Evolutionary conservation across 179 eudicot genomes (phyloP), one percentile per base, ranked within the genome.

Genomic region (Beta lomatogona): DNA sequence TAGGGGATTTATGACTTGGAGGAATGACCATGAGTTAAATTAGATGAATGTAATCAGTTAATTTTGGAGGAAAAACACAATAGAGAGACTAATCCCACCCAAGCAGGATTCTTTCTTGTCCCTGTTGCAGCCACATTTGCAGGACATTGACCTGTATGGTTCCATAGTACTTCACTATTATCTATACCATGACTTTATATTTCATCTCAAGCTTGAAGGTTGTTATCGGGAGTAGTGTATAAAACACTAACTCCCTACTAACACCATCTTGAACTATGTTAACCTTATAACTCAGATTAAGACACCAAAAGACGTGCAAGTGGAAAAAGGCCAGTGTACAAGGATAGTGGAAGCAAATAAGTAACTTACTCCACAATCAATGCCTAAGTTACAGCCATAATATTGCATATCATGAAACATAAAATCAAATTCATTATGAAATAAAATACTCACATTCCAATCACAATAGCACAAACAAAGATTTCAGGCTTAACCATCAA

Each of bases 401-500:
- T 46, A 6, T 14, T 28, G 31, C n/a, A 13, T 16, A 72, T 1
- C 2, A 21, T 22, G 44, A 45, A 70, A 70, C 14, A 70, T 46
- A 58, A 7, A 50, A 22, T 14, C 58, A 72, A 72, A 36, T 18
- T 10, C 15, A 48, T 1, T 3, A 54, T 16, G 22, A 77, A 31
- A 55, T 21, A 2, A 11, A 75, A 71, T 64, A 90, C 98, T 84
- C 88, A 94, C 97, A 85, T 88, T 91, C 97, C 98, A 92, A 93
- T 65, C 25, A 78, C 82, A 73, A 92, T 88, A 77, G 97, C 97
- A 31, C 85, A 83, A 69, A 92, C 89, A 88, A 92, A 93, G 73
- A 87, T 84, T 73, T 85, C 82, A 83, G 94, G 97, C 87, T 92
- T 87, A 77, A 95, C 95, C 91, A 86, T 82, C 85, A 95, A 75